phyloP scores from a whole-genome alignment of 1,284 basidiomycete species.

The Cystobasidium pallidum region DNA sequence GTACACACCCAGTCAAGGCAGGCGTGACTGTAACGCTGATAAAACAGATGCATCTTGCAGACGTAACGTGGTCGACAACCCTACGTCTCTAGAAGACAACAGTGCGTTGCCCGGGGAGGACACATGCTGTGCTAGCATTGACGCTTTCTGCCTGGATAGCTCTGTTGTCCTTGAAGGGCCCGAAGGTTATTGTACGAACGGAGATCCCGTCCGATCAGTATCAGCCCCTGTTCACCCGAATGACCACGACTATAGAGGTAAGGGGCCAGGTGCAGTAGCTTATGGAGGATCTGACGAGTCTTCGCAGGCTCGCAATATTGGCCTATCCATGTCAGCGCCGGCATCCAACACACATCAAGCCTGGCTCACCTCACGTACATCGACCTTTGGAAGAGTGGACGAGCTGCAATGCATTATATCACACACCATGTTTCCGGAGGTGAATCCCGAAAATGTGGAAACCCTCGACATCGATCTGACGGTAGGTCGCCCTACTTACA shows the following conservation, averaged over 20 bases:
- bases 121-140: constrained; percentile 19
- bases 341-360: constrained; percentile 83
- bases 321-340: constrained; percentile 70
- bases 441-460: constrained; percentile 72
- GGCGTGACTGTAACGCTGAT: not conserved
- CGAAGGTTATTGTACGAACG: constrained; percentile 62
- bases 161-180: constrained; percentile 70
- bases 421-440: constrained; percentile 72
- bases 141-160: constrained; percentile 60
- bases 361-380: constrained; percentile 62
- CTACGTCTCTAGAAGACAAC: constrained; percentile 74
- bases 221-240: constrained; percentile 68
- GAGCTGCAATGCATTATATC: constrained; percentile 67
- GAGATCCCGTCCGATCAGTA: constrained; percentile 73
- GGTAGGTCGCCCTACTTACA: constrained; percentile 60
- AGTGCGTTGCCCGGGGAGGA: constrained; percentile 60
- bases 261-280: not conserved
- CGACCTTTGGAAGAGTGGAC: constrained; percentile 65
- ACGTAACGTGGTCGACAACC: constrained; percentile 90
- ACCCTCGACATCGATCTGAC: constrained; percentile 69
- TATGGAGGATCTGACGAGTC: not conserved
- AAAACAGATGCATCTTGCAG: not conserved
- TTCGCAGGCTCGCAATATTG: constrained; percentile 62
- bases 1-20: not conserved
- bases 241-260: constrained; percentile 69